Base-by-base conservation (phyloP, 2,329 filamentous ascomycete species). In the Penicillium thymicola region DNA sequence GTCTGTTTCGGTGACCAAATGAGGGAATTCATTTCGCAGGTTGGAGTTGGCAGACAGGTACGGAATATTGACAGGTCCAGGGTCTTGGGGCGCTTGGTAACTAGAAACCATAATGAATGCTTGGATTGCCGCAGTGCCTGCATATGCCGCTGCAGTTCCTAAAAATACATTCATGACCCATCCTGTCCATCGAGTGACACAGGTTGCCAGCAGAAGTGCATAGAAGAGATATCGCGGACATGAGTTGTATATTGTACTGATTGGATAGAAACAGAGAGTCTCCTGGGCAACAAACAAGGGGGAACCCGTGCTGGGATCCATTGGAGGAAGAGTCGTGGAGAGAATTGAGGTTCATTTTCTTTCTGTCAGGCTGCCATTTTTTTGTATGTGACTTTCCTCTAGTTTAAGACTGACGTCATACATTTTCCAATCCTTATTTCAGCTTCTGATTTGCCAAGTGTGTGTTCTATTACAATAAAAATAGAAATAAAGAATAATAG, bases 221-320 rank as follows among this genome's bases (percentile, higher is more conserved):
- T 72, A 72, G 60, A 70, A 72, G 4, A 72, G 64, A 38, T 72
- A 72, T 36, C 70, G 63, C 4, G 70, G 70, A 49, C 70, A 72
- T 5, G 63, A 62, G 28, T 69, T 66, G 44, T 72, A 72, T 27
- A 70, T 59, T 3, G 70, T 72, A 61, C 69, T 72, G 44, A 72
- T 69, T 1, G 68, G 70, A 43, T 72, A 72, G 53, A 56, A 59
- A 54, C 70, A 72, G 23, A 68, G 34, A 2, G 68, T 64, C 59
- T 70, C 66, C 43, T 71, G 65, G 3, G 67, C 69, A 16, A 71
- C 54, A 58, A 72, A 70, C 28, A 67, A 51, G 21, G 62, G 61
- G 10, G 27, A 10, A 14, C 14, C 30, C 10, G 21, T n/a, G 7
- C 5, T 18, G 11, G 16, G 2, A 45, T 55, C 34, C 53, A 55